These are phyloP conservation scores for Fraxinus latifolia DNA, from an alignment of 305 asterid genomes.

Conservation along the genomic window DNA sequence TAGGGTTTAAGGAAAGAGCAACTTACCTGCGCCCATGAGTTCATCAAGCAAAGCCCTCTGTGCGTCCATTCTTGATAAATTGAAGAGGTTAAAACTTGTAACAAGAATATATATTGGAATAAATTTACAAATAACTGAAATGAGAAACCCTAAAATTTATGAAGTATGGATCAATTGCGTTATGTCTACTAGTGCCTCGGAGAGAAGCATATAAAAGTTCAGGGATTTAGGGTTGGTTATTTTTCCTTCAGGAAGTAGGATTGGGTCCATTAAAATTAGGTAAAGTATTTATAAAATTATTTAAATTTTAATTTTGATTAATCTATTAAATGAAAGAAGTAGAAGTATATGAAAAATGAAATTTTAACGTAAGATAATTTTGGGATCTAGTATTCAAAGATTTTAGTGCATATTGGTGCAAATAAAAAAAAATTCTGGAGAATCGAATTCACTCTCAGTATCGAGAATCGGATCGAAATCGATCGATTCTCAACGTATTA, in stretches of 20 bases:
- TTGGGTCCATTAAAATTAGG: neutral
- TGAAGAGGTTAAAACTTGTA: constrained; percentile 15
- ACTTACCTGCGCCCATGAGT: constrained; percentile 92
- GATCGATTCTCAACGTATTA: too few species aligned
- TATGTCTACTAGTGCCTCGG: neutral
- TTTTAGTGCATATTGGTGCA: too few species aligned
- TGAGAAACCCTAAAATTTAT: constrained; percentile 7
- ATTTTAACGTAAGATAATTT: too few species aligned
- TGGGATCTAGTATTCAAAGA: too few species aligned
- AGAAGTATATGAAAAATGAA: too few species aligned
- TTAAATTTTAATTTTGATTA: too few species aligned
- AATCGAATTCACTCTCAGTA: too few species aligned
- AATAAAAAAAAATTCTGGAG: too few species aligned
- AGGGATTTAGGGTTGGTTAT: neutral
- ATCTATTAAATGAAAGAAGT: too few species aligned
- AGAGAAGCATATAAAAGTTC: neutral
- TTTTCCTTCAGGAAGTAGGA: neutral
- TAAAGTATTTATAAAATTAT: too few species aligned
- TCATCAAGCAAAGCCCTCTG: constrained; percentile 98
- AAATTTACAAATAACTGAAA: constrained; percentile 15
- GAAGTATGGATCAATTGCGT: neutral
- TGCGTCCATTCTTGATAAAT: constrained; percentile 65
- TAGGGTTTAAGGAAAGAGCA: constrained; percentile 23
- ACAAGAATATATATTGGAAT: neutral
- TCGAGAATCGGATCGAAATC: too few species aligned